Base-by-base conservation (phyloP, 768 basidiomycete genomes). In the Neoboletus magnificus region DNA sequence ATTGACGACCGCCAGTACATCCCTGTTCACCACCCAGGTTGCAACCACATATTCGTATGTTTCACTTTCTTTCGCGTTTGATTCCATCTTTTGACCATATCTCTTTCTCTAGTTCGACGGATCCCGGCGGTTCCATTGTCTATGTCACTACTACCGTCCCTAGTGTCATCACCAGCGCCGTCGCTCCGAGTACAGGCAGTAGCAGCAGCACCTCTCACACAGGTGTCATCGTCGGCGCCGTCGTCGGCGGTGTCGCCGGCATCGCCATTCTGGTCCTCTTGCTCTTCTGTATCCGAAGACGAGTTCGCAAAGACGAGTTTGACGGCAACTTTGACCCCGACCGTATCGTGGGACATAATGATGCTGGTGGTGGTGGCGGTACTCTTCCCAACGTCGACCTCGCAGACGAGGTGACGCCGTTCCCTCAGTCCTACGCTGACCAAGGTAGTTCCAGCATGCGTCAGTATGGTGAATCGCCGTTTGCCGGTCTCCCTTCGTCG, bases 241-340 rank as follows among this genome's bases (percentile, higher is more conserved):
- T 82, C n/a, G 81, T 82, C 11, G 81, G 80, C 53, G 82, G 80
- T 2, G 52, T 76, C 4, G 70, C 59, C 1, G 57, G 64, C 3
- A 36, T 80, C 23, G 35, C 56, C 15, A 2, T 71, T 11, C 1
- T 77, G 20, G 58, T 58, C 4, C 23, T 73, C 54, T 32, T 75
- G 16, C 11, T 73, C 48, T 66, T 71, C 50, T 72, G 68, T 42
- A 49, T 74, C 41, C 66, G 69, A 8, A 61, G 52, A 25, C 58
- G 64, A 3, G 46, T 36, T 10, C 59, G 58, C 44, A 61, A 57
- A 33, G 73, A 78, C 53, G 78, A 80, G 27, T 80, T 80, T 44
- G 78, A 80, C 52, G 78, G 79, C 48, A 71, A 79, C 69, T 79
- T 79, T 55, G 78, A 79, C 37, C 79, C 78, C 0, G 79, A 79